Evolutionary conservation across 371 early-diverging fungal species (phyloP).

Genomic region (Choanephora cucurbitarum): DNA sequence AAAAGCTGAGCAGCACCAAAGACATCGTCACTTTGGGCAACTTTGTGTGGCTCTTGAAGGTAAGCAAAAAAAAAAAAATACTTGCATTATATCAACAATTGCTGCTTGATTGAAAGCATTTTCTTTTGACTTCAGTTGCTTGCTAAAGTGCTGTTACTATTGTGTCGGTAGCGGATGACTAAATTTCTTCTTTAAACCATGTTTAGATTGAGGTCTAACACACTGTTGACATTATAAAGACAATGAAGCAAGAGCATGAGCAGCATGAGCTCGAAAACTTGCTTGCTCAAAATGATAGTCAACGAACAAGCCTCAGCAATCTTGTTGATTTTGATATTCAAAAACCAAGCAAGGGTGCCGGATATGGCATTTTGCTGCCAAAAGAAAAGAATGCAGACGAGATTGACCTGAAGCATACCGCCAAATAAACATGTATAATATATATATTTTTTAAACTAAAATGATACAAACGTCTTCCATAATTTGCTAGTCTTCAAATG

Average conservation of each 20-base stretch:
- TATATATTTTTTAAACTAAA: too few relatives aligned
- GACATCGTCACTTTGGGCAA: conserved; percentile 11
- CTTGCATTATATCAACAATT: not conserved
- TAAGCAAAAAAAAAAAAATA: conserved; percentile 4
- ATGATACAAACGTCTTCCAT: too few relatives aligned
- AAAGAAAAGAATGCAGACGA: conserved; percentile 1
- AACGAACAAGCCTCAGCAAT: not conserved
- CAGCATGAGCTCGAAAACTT: not conserved
- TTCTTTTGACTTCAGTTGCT: too few relatives aligned
- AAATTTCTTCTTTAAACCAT: too few relatives aligned
- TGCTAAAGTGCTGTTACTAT: too few relatives aligned
- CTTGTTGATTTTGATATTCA: conserved; percentile 1
- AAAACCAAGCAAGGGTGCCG: conserved; percentile 1
- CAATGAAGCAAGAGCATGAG: conserved; percentile 3
- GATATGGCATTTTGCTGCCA: conserved; percentile 4
- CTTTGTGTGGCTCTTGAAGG: conserved; percentile 6
- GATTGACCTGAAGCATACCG: too few relatives aligned
- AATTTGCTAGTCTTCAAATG: too few relatives aligned
- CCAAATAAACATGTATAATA: too few relatives aligned
- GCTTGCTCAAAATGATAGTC: not conserved
- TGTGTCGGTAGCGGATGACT: too few relatives aligned
- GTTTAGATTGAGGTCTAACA: not conserved
- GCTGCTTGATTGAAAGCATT: not conserved
- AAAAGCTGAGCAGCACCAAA: conserved; percentile 7
- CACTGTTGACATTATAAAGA: not conserved